Base-by-base conservation (phyloP, 139 green algal genomes). In the Chlamydomonas urium region DNA sequence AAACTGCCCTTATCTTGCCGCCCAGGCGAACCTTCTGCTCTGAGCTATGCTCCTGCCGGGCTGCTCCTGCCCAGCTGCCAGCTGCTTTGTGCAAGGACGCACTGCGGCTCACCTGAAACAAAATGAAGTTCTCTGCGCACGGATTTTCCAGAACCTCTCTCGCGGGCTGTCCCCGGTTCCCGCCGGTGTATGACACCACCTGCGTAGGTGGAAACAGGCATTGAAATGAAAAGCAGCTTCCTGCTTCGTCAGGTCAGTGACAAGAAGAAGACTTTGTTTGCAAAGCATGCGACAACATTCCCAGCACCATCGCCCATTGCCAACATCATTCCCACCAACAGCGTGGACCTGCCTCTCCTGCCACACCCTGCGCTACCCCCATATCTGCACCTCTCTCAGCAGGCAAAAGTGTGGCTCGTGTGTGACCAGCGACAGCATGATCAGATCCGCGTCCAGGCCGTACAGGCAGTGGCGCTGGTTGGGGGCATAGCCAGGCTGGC, bases 331-430 rank as follows among this genome's bases (percentile, higher is more conserved):
- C n/a, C n/a, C n/a, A n/a, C n/a, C n/a, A n/a, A n/a, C n/a, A n/a
- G n/a, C n/a, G n/a, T n/a, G n/a, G n/a, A n/a, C n/a, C n/a, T n/a
- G n/a, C n/a, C n/a, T n/a, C n/a, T n/a, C n/a, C n/a, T n/a, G n/a
- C n/a, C n/a, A n/a, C n/a, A n/a, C n/a, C n/a, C n/a, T n/a, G n/a
- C n/a, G n/a, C n/a, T n/a, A n/a, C n/a, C n/a, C n/a, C n/a, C n/a
- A n/a, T n/a, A n/a, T n/a, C n/a, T n/a, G 78, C 70, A 92, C 86
- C 86, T 98, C 94, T 24, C 93, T 79, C 75, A 98, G 90, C 74
- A 98, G 85, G 75, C 85, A 96, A 73, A 97, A 97, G 84, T 97
- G 92, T 21, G 94, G 94, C 83, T 98, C 93, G 75, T 98, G 94
- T 2, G 91, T 94, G 2, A 97, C 93, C 36, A 98, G 88, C 3